Percentiles rank a stretch among this genome's conserved stretches.
Evolutionary conservation across 257 asterid species (phyloP).

Genomic region (Echium plantagineum): DNA sequence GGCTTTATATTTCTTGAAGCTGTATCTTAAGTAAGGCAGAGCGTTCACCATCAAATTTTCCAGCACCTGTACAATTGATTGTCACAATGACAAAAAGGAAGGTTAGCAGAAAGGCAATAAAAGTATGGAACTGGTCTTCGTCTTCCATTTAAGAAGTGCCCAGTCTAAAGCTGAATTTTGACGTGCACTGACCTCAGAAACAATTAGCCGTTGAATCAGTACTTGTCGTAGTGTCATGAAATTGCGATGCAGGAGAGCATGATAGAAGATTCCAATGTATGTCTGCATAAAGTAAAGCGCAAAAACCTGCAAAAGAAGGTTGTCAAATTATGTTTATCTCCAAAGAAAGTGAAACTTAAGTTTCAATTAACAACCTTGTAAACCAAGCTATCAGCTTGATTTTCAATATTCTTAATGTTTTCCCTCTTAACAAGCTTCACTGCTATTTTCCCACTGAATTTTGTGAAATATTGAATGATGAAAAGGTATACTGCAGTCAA

Average conservation of each 20-base stretch:
- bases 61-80: constrained; percentile 45
- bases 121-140: background rate
- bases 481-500: constrained; percentile 74
- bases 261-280: constrained; percentile 87
- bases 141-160: constrained; percentile 3
- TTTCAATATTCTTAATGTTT: constrained; percentile 47
- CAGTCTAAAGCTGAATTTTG: background rate
- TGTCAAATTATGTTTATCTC: background rate
- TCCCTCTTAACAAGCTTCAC: constrained; percentile 77
- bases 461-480: constrained; percentile 75
- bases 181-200: constrained; percentile 50
- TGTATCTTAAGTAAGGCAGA: constrained; percentile 73
- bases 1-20: constrained; percentile 61
- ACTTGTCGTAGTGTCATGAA: constrained; percentile 79
- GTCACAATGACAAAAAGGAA: background rate
- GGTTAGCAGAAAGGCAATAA: background rate
- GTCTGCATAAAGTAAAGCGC: constrained; percentile 97
- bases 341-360: background rate
- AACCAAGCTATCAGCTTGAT: constrained; percentile 79
- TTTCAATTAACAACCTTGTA: constrained; percentile 52
- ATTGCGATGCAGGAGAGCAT: constrained; percentile 85
- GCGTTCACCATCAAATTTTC: constrained; percentile 85
- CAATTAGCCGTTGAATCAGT: constrained; percentile 71
- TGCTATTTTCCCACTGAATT: constrained; percentile 69
- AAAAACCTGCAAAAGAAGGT: constrained; percentile 49